Conservation (phyloP, 352 stramenopile genomes). For the Phytopythium mirpurense region DNA sequence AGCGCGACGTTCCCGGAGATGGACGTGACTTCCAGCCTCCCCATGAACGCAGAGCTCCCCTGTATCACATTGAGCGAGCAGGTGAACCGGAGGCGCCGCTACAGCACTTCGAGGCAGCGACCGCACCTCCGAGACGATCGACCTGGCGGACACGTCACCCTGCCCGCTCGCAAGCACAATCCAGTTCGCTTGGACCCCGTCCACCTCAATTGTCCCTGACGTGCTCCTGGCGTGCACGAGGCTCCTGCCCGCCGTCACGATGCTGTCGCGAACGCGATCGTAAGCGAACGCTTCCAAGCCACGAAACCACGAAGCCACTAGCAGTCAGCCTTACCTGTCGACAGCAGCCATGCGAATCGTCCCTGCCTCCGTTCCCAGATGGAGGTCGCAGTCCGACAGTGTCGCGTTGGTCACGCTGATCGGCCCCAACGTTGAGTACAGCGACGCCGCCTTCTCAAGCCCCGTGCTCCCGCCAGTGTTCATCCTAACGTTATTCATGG, state of each 20-base stretch:
- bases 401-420: conserved; percentile 38
- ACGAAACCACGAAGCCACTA: neutral
- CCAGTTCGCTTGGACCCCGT: conserved; percentile 49
- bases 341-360: conserved; percentile 32
- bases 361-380: conserved; percentile 41
- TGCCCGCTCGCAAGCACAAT: conserved; percentile 37
- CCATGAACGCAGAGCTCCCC: conserved; percentile 64
- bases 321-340: conserved; percentile 26
- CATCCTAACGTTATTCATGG: conserved; percentile 32
- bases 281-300: neutral
- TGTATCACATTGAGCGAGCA: conserved; percentile 7
- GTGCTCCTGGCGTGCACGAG: conserved; percentile 36
- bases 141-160: conserved; percentile 34
- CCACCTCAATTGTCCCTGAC: conserved; percentile 41
- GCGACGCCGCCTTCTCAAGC: conserved; percentile 20
- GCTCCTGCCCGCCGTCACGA: conserved; percentile 41
- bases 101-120: neutral
- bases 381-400: conserved; percentile 48
- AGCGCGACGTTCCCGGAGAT: conserved; percentile 54
- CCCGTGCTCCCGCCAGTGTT: conserved; percentile 20
- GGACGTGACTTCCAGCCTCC: conserved; percentile 54
- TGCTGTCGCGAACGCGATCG: conserved; percentile 15
- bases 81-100: neutral
- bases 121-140: conserved; percentile 31
- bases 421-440: conserved; percentile 44